Percentiles rank a stretch among this genome's conserved stretches.
phyloP scores from a whole-genome alignment of 495 filamentous ascomycete genomes.

The Polyplosphaeria fusca region DNA sequence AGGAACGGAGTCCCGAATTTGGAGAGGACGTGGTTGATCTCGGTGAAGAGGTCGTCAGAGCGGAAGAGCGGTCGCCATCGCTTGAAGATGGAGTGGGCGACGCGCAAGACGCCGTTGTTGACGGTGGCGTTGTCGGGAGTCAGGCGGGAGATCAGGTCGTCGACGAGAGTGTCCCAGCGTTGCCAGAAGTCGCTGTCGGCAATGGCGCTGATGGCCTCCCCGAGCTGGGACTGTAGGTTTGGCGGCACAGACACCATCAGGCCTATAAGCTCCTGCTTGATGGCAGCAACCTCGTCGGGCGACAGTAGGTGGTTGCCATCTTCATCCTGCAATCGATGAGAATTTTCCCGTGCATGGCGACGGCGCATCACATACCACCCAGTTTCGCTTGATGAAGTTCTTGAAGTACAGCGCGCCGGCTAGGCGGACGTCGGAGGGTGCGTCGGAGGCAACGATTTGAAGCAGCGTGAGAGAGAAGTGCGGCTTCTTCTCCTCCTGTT shows the following conservation, averaged over 20 bases:
- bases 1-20: slow-evolving; percentile 82
- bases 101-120: slow-evolving; percentile 92
- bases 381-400: slow-evolving; percentile 92
- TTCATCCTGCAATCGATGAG: slow-evolving; percentile 51
- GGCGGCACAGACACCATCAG: slow-evolving; percentile 91
- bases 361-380: slow-evolving; percentile 50
- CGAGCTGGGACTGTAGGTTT: slow-evolving; percentile 85
- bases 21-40: slow-evolving; percentile 88
- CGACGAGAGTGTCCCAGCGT: slow-evolving; percentile 88
- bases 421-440: slow-evolving; percentile 73
- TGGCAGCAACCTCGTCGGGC: slow-evolving; percentile 71
- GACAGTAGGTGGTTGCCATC: slow-evolving; percentile 87
- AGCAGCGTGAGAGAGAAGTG: slow-evolving; percentile 85
- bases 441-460: slow-evolving; percentile 74
- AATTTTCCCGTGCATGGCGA: neutral
- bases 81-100: slow-evolving; percentile 97
- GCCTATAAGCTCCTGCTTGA: slow-evolving; percentile 91
- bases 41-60: slow-evolving; percentile 83
- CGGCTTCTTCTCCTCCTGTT: slow-evolving; percentile 70
- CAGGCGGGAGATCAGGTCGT: slow-evolving; percentile 86
- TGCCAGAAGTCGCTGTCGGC: slow-evolving; percentile 97
- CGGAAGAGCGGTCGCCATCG: slow-evolving; percentile 91
- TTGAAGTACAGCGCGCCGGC: slow-evolving; percentile 96
- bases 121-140: slow-evolving; percentile 69
- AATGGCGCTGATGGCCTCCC: slow-evolving; percentile 93